A percentile compares a stretch with the other conserved stretches of the same genome.
phyloP scores from a whole-genome alignment of 306 rosid genomes.

The Malus asiatica region DNA sequence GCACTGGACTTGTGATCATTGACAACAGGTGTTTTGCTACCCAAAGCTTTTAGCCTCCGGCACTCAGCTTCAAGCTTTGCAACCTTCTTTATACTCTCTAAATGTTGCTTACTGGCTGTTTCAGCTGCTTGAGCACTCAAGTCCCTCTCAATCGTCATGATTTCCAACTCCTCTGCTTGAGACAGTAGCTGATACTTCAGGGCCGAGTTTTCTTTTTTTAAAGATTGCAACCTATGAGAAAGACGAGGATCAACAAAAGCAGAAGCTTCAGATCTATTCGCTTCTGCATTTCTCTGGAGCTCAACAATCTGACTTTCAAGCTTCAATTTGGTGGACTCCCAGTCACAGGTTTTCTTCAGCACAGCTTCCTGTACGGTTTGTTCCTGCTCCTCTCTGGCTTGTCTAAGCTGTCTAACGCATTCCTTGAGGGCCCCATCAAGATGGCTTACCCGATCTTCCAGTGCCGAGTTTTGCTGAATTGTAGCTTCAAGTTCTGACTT shows the following conservation, averaged over 20 bases:
- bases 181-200: conserved; percentile 57
- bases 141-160: conserved; percentile 79
- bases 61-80: conserved; percentile 93
- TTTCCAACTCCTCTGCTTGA: conserved; percentile 73
- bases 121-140: conserved; percentile 91
- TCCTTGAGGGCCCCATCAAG: conserved; percentile 95
- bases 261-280: conserved; percentile 32
- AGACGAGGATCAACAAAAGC: conserved; percentile 38
- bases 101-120: conserved; percentile 89
- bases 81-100: conserved; percentile 82
- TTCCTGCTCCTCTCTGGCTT: conserved; percentile 83
- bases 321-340: conserved; percentile 58
- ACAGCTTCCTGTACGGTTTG: conserved; percentile 55
- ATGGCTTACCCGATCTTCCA: conserved; percentile 75
- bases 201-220: conserved; percentile 66
- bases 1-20: conserved; percentile 50
- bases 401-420: conserved; percentile 93
- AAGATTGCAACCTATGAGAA: conserved; percentile 43
- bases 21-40: conserved; percentile 33
- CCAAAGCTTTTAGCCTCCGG: conserved; percentile 52
- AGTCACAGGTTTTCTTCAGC: conserved; percentile 44
- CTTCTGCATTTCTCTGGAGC: conserved; percentile 52
- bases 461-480: conserved; percentile 44
- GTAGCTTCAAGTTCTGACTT: conserved; percentile 68
- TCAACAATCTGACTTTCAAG: conserved; percentile 63